Percentiles rank a stretch among this genome's conserved stretches.
Evolutionary conservation across 257 asterid species (phyloP).

Genomic region (Thymus mandschuricus): DNA sequence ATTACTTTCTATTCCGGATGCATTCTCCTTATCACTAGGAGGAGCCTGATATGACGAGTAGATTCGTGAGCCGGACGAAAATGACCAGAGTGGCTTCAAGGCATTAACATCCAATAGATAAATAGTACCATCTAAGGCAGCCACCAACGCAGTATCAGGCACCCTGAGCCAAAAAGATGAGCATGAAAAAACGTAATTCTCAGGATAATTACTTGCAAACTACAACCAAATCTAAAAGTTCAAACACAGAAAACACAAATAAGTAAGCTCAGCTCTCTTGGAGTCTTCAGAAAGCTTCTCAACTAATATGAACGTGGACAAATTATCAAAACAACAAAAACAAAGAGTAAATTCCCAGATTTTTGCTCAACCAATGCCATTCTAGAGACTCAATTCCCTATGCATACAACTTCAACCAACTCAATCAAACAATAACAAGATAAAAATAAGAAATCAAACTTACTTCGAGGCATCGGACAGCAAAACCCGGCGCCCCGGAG

Average conservation of each 20-base stretch:
- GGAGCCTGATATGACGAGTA: slow-evolving; percentile 93
- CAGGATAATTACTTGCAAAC: background rate
- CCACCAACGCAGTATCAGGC: slow-evolving; percentile 76
- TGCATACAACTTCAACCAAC: background rate
- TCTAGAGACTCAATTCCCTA: slow-evolving; percentile 4
- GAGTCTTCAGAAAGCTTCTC: background rate
- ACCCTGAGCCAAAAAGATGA: slow-evolving; percentile 40
- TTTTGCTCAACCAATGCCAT: background rate
- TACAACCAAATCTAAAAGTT: background rate
- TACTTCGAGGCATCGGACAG: slow-evolving; percentile 49
- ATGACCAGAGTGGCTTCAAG: slow-evolving; percentile 78
- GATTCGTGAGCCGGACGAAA: slow-evolving; percentile 75
- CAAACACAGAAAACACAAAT: background rate
- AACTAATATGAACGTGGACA: background rate
- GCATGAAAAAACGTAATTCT: no score
- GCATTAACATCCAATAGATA: slow-evolving; percentile 70
- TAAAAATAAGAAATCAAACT: slow-evolving; percentile 24
- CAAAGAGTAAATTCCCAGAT: background rate
- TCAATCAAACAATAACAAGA: background rate
- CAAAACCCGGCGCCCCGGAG: slow-evolving; percentile 61
- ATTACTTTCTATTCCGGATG: slow-evolving; percentile 55
- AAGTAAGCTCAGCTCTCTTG: background rate
- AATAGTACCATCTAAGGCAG: slow-evolving; percentile 85
- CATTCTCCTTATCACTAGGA: slow-evolving; percentile 49
- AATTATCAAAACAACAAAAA: background rate